Evolutionary conservation across 352 stramenopile genomes (phyloP).

Genomic region (Phytophthora fragariae): DNA sequence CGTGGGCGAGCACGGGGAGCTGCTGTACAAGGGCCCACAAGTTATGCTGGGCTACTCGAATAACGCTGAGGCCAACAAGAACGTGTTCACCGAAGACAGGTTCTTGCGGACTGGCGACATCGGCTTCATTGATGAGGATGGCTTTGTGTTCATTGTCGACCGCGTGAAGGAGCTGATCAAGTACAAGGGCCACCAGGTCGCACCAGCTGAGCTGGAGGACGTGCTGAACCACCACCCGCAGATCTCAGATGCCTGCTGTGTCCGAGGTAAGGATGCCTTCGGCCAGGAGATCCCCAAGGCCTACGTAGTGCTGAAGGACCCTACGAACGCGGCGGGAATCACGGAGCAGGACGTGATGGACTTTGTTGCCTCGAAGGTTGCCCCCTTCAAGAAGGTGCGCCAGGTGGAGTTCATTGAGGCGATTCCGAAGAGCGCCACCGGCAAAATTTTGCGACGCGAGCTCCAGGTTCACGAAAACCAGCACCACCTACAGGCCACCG

Average conservation of each 20-base stretch:
- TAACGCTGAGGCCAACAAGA: slow-evolving; percentile 83
- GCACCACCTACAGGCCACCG: slow-evolving; percentile 29
- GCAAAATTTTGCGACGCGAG: slow-evolving; percentile 92
- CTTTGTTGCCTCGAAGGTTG: slow-evolving; percentile 86
- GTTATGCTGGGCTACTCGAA: slow-evolving; percentile 95
- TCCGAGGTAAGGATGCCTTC: slow-evolving; percentile 64
- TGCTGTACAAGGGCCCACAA: slow-evolving; percentile 90
- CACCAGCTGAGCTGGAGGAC: slow-evolving; percentile 93
- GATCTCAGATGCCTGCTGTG: slow-evolving; percentile 83
- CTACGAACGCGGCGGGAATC: slow-evolving; percentile 35
- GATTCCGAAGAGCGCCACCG: slow-evolving; percentile 90
- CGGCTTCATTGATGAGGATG: slow-evolving; percentile 91
- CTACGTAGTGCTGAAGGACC: slow-evolving; percentile 86
- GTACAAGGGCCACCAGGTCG: slow-evolving; percentile 93
- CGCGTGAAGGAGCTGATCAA: slow-evolving; percentile 96
- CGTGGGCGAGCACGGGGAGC: slow-evolving; percentile 68
- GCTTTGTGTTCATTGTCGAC: slow-evolving; percentile 93
- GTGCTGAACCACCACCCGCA: slow-evolving; percentile 84
- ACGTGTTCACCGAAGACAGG: slow-evolving; percentile 77
- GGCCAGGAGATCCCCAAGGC: slow-evolving; percentile 91
- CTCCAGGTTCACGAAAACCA: slow-evolving; percentile 62
- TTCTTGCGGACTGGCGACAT: slow-evolving; percentile 93
- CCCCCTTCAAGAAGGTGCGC: slow-evolving; percentile 90
- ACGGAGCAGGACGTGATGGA: slow-evolving; percentile 82
- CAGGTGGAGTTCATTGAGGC: slow-evolving; percentile 84